Evolutionary conservation across 805 yeast genomes (phyloP).

Genomic region (Kodamaea hsintzibuensis): DNA sequence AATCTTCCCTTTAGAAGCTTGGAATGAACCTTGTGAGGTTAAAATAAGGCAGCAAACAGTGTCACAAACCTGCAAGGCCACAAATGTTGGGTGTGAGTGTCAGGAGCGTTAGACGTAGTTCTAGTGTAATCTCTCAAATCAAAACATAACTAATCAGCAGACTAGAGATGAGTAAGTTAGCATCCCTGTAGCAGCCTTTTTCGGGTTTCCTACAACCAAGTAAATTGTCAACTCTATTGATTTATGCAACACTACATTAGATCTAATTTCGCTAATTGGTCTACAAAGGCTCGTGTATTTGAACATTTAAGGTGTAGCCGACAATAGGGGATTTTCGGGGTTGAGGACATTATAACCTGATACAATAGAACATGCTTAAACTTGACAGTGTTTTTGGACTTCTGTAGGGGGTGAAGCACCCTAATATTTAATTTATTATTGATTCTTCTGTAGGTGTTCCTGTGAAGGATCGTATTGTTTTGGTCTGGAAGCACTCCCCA

Average conservation of each 20-base stretch:
- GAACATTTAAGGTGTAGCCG: not conserved
- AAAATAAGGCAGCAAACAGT: not conserved
- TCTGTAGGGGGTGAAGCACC: not conserved
- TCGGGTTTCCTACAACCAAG: not conserved
- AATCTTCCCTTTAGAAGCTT: too few species aligned
- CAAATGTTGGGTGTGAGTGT: not conserved
- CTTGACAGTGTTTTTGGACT: not conserved
- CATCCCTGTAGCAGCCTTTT: not conserved
- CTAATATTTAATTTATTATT: not conserved
- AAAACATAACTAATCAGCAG: not conserved
- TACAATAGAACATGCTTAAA: not conserved
- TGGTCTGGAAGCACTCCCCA: not conserved
- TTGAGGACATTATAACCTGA: not conserved
- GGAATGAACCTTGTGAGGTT: not conserved
- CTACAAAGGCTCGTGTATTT: not conserved
- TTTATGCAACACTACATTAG: not conserved
- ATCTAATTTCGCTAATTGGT: not conserved
- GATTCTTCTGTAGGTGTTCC: not conserved
- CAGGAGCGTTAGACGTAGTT: not conserved
- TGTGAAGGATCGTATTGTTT: not conserved
- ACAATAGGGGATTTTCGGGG: not conserved
- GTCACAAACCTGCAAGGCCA: not conserved
- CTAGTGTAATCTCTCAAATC: not conserved
- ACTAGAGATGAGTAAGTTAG: not conserved
- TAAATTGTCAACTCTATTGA: not conserved